phyloP scores from a whole-genome alignment of 257 asterid species.

The Linderniella brevidens region DNA sequence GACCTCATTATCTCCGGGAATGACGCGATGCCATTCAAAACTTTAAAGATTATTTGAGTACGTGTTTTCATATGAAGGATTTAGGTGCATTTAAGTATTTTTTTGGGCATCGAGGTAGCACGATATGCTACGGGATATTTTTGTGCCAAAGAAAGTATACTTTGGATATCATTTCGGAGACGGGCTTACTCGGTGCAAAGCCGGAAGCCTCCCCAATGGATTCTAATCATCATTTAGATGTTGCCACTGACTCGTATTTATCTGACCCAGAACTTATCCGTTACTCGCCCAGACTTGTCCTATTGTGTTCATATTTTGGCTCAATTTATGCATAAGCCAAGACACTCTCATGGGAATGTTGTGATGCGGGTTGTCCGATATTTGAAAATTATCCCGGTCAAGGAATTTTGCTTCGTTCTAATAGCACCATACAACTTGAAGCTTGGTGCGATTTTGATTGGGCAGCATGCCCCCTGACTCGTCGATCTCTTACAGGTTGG shows the following conservation, averaged over 20 bases:
- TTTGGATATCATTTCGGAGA: not conserved
- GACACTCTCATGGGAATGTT: not conserved
- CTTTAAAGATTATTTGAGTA: not conserved
- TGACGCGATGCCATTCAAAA: not conserved
- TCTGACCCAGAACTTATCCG: not conserved
- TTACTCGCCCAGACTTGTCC: not conserved
- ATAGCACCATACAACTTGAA: no score
- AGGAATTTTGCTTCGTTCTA: no score
- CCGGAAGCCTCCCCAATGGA: not conserved
- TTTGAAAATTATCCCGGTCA: no score
- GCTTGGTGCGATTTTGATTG: no score
- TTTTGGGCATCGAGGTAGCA: not conserved
- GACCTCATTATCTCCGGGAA: slow-evolving; percentile 2
- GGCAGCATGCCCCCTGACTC: no score
- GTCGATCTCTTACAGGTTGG: no score
- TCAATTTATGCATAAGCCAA: slow-evolving; percentile 10
- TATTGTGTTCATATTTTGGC: slow-evolving; percentile 1
- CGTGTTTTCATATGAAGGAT: slow-evolving; percentile 10
- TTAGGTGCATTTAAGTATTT: not conserved
- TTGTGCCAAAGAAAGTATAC: slow-evolving; percentile 3
- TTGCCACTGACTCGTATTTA: accelerated
- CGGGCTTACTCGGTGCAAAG: not conserved
- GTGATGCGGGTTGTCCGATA: no score
- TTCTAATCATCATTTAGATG: not conserved
- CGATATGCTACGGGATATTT: not conserved